Percentiles rank a stretch among this genome's conserved stretches.
Evolutionary conservation across 768 basidiomycete species (phyloP).

Genomic region (Hysterangium stoloniferum): DNA sequence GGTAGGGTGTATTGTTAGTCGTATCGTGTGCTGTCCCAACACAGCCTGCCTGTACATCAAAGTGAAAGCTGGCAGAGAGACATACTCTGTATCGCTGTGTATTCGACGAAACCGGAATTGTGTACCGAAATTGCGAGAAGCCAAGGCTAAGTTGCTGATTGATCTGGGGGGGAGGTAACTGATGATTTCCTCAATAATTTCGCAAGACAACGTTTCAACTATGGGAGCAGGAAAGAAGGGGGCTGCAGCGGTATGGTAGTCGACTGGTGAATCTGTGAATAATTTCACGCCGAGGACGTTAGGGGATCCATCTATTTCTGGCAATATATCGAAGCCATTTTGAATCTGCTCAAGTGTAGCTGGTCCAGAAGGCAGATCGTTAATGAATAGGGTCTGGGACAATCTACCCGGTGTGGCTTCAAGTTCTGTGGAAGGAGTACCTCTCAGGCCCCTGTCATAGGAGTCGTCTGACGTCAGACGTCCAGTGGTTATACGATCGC

Average conservation of each 20-base stretch:
- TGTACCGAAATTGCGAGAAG: constrained; percentile 1
- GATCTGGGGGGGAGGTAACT: neutral
- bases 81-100: constrained; percentile 6
- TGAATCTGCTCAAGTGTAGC: neutral
- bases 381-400: neutral
- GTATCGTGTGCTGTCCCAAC: neutral
- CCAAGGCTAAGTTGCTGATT: constrained; percentile 1
- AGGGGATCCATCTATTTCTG: neutral
- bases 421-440: neutral
- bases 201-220: neutral
- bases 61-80: neutral
- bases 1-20: neutral
- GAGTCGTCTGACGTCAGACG: neutral
- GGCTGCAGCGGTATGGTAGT: neutral
- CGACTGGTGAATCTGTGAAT: neutral
- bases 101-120: constrained; percentile 4
- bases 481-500: neutral
- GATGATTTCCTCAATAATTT: constrained; percentile 2
- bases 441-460: neutral
- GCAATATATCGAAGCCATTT: neutral
- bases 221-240: neutral
- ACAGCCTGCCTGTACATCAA: neutral
- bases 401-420: neutral
- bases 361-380: neutral
- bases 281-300: neutral